Percentiles rank a stretch among this genome's conserved stretches.
phyloP scores from a whole-genome alignment of 306 rosid genomes.

The Trichosanthes truncata region DNA sequence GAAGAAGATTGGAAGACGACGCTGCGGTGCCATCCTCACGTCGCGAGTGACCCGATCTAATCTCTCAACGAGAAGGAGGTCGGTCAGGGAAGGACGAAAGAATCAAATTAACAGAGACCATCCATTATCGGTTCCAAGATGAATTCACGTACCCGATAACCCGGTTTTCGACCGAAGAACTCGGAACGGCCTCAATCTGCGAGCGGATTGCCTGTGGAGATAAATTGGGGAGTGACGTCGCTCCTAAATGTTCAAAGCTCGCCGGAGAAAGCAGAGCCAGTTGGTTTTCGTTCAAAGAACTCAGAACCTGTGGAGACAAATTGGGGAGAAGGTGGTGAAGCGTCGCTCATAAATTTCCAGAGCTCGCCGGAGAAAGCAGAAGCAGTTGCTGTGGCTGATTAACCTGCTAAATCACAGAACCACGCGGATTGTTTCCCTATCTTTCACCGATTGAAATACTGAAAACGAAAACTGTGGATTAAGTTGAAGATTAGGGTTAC shows the following conservation, averaged over 20 bases:
- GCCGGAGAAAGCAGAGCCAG: neutral
- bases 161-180: neutral
- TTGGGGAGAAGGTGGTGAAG: neutral
- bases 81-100: neutral
- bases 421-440: neutral
- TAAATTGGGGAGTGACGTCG: neutral
- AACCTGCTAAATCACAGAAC: neutral
- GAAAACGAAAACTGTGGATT: neutral
- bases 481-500: neutral
- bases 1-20: slow-evolving; percentile 2
- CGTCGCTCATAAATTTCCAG: neutral
- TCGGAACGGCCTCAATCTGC: neutral
- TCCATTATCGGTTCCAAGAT: neutral
- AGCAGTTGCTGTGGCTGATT: neutral
- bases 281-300: too few relatives aligned
- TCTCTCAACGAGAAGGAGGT: neutral
- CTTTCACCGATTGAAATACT: neutral
- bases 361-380: neutral
- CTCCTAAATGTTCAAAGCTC: neutral
- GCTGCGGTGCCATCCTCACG: neutral
- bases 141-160: neutral
- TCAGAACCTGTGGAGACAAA: neutral
- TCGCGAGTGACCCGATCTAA: neutral
- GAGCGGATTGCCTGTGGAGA: neutral
- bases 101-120: neutral